Base-by-base conservation (phyloP, 495 filamentous ascomycete species). In the Durotheca rogersii region DNA sequence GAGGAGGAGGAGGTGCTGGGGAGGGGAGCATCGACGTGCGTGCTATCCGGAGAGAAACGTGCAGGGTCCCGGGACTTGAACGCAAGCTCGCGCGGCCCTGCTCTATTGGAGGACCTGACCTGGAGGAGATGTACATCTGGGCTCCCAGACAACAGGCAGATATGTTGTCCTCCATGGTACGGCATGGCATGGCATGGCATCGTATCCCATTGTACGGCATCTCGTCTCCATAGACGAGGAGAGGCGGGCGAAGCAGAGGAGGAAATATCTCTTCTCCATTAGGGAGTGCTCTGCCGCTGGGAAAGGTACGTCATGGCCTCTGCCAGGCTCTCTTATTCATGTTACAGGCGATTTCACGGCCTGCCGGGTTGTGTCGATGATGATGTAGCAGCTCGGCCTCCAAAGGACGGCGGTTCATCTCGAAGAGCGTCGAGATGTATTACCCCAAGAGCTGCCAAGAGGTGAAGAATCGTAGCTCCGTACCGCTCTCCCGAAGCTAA, bases 21-120 rank as follows among this genome's bases (percentile, higher is more conserved):
- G n/a, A 53, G 44, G 38, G 56, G 35, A 51, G 19, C 50, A 54
- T 54, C 41, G 51, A 47, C 46, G 40, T 39, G 37, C 59, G 35
- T 51, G 62, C n/a, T n/a, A 65, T 65, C 59, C 62, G 62, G 62
- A 66, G 57, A 61, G 33, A 46, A 54, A 47, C 46, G 51, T 44
- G 48, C 50, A 59, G 56, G 59, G 52, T 52, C 46, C 53, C 41
- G 56, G 59, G 47, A 53, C 51, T 56, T 53, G 50, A 51, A 19
- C 50, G 42, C 41, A 41, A 51, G 49, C 46, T 61, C 51, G 48
- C 58, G 34, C 42, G 37, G 31, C 49, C 42, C 51, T 12, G 23
- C 47, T 16, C 41, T 42, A 63, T 63, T 62, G 62, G 62, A 43
- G 55, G 51, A 44, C 46, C 48, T 50, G n/a, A n/a, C n/a, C n/a